phyloP scores from a whole-genome alignment of 306 rosid species.

The Ochetophila trinervis region DNA sequence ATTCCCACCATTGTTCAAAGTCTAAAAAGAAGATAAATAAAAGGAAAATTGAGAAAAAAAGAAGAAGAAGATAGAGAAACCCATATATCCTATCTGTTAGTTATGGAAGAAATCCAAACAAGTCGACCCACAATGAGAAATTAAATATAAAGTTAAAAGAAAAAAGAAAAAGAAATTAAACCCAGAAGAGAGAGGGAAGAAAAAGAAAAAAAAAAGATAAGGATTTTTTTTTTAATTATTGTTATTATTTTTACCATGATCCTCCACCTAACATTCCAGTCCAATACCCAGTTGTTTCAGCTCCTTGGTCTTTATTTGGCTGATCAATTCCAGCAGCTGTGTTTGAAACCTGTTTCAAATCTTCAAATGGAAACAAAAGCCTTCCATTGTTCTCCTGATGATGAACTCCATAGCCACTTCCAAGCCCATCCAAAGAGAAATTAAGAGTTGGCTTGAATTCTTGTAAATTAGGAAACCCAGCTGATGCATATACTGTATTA shows the following conservation, averaged over 20 bases:
- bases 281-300: conserved; percentile 61
- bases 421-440: conserved; percentile 63
- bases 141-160: conserved; percentile 20
- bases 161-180: conserved; percentile 3
- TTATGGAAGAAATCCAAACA: conserved; percentile 35
- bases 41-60: not conserved
- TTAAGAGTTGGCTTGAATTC: conserved; percentile 62
- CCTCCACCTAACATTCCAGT: conserved; percentile 82
- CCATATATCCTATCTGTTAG: conserved; percentile 43
- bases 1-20: conserved; percentile 30
- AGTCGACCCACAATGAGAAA: conserved; percentile 31
- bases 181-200: not conserved
- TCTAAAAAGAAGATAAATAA: conserved; percentile 10
- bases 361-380: conserved; percentile 60
- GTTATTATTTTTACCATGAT: conserved; percentile 51
- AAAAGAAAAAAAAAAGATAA: not conserved
- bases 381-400: conserved; percentile 40
- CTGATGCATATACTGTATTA: conserved; percentile 22
- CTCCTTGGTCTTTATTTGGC: conserved; percentile 47
- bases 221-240: not conserved
- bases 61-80: conserved; percentile 16
- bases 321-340: conserved; percentile 25
- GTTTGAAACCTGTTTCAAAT: conserved; percentile 47
- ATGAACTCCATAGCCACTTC: conserved; percentile 31
- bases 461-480: conserved; percentile 40